phyloP scores from a whole-genome alignment of 208 protist species.

The Trypanosoma caninum region DNA sequence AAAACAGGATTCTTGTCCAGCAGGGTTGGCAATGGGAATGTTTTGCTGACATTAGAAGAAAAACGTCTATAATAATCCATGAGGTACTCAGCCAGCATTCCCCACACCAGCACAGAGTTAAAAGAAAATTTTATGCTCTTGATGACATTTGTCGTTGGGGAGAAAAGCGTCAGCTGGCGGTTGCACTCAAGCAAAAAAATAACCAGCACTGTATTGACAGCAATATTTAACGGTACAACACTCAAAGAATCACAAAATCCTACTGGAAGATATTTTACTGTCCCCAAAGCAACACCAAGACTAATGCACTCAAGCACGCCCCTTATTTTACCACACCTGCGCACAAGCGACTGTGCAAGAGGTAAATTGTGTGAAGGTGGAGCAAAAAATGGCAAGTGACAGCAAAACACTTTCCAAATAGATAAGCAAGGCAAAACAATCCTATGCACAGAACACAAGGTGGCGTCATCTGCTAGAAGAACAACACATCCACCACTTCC shows the following conservation, averaged over 20 bases:
- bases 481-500: conserved; percentile 15
- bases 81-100: conserved; percentile 70
- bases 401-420: conserved; percentile 17
- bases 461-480: conserved; percentile 31
- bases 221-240: conserved; percentile 67
- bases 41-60: conserved; percentile 14
- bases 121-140: background rate
- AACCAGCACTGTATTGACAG: conserved; percentile 43
- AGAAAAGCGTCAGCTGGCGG: background rate
- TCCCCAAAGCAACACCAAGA: conserved; percentile 54
- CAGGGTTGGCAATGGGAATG: conserved; percentile 29
- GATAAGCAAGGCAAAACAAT: background rate
- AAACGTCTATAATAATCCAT: conserved; percentile 71
- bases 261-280: conserved; percentile 43
- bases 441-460: conserved; percentile 10
- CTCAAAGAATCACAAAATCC: conserved; percentile 27
- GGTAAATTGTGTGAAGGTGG: conserved; percentile 56
- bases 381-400: conserved; percentile 31
- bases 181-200: background rate
- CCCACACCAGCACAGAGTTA: conserved; percentile 57
- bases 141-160: background rate
- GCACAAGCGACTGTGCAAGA: conserved; percentile 24
- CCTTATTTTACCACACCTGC: conserved; percentile 9
- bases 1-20: conserved; percentile 20
- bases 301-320: conserved; percentile 43